A percentile compares a stretch with the other conserved stretches of the same genome.
These are phyloP conservation scores for Leccinellum albellum DNA, from an alignment of 768 basidiomycete genomes.

Conservation along the genomic window DNA sequence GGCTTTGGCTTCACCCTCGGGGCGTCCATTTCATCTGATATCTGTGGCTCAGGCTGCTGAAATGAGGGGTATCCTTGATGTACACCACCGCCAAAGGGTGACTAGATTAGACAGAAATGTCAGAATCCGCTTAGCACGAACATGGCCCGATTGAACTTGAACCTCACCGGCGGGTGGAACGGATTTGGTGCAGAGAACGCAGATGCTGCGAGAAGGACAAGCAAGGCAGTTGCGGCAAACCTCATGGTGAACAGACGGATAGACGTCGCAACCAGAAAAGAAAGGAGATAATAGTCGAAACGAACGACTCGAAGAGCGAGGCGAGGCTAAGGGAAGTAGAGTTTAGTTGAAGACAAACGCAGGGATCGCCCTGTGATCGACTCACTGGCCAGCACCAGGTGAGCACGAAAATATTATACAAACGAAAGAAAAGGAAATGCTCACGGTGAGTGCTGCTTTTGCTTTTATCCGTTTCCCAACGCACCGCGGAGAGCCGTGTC, in stretches of 20 bases:
- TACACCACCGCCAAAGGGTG: background rate
- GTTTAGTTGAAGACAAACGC: background rate
- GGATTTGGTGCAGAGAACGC: background rate
- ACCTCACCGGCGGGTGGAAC: background rate
- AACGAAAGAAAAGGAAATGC: background rate
- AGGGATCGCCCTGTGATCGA: background rate
- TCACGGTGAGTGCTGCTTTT: background rate
- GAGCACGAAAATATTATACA: background rate
- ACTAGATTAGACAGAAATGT: background rate
- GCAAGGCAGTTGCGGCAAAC: background rate
- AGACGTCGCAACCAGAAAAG: background rate
- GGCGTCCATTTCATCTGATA: background rate
- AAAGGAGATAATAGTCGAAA: background rate
- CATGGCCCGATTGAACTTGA: background rate
- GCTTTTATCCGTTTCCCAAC: background rate
- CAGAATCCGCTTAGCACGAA: background rate
- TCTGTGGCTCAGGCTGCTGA: background rate
- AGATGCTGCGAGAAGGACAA: background rate
- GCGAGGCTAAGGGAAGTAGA: background rate
- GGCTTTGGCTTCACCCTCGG: background rate
- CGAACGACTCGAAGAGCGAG: background rate
- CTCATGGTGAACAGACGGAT: background rate
- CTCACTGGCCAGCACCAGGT: background rate
- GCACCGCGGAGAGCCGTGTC: background rate
- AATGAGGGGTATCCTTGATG: background rate